phyloP scores from a whole-genome alignment of 371 early-diverging fungal species.

The Phascolomyces articulosus region DNA sequence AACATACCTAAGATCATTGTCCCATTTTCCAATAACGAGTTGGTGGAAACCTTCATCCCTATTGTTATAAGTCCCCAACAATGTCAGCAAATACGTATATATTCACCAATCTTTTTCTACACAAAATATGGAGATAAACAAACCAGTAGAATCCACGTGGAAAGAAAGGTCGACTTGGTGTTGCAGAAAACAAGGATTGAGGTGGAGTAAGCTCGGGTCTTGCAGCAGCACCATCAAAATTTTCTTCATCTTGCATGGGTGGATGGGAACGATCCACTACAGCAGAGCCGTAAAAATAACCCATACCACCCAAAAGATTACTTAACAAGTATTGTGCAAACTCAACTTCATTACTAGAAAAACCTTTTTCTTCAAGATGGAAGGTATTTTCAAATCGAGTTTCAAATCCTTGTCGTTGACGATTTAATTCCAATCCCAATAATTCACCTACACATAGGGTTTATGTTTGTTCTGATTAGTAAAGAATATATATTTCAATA shows the following conservation, averaged over 20 bases:
- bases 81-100: no score
- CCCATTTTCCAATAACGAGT: constrained; percentile 85
- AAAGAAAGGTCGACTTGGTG: constrained; percentile 93
- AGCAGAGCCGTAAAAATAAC: constrained; percentile 65
- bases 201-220: constrained; percentile 67
- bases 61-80: no score
- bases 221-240: constrained; percentile 57
- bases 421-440: constrained; percentile 21
- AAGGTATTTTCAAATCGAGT: constrained; percentile 78
- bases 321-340: constrained; percentile 81
- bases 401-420: constrained; percentile 59
- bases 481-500: not conserved
- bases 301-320: constrained; percentile 92
- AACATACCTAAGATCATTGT: constrained; percentile 73
- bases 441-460: constrained; percentile 22
- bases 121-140: not conserved
- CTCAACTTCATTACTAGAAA: constrained; percentile 54
- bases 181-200: constrained; percentile 76
- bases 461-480: no score
- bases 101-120: no score
- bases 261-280: constrained; percentile 50
- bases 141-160: constrained; percentile 96
- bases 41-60: constrained; percentile 97
- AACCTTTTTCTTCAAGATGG: constrained; percentile 69
- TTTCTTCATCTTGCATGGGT: constrained; percentile 54